Conservation (phyloP, 768 basidiomycete genomes). For the Hygrophoropsis aurantiaca region DNA sequence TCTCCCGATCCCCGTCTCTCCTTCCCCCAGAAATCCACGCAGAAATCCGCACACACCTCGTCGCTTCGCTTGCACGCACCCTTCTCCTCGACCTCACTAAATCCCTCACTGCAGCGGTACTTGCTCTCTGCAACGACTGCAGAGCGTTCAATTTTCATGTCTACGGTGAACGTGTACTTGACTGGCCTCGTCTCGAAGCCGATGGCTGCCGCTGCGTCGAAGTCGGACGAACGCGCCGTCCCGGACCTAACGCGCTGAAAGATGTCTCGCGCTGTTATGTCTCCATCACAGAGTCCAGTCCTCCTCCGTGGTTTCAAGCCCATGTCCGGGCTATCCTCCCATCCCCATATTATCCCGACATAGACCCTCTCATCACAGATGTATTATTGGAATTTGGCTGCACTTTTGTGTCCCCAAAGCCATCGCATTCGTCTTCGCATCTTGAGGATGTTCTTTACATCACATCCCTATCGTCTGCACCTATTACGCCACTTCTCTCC, state of each 20-base stretch:
- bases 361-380: constrained; percentile 44
- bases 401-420: constrained; percentile 14
- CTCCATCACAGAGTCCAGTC: constrained; percentile 27
- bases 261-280: constrained; percentile 9
- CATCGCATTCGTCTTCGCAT: constrained; percentile 22
- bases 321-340: constrained; percentile 49
- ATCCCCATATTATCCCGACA: constrained; percentile 17
- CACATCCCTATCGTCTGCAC: constrained; percentile 12
- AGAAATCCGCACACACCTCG: constrained; percentile 48
- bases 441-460: constrained; percentile 26
- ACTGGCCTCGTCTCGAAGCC: constrained; percentile 38
- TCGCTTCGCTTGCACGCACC: constrained; percentile 40
- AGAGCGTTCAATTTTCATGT: constrained; percentile 52
- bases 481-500: constrained; percentile 14
- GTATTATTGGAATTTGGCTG: constrained; percentile 47
- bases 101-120: constrained; percentile 33
- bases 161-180: constrained; percentile 50
- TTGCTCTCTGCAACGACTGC: constrained; percentile 47
- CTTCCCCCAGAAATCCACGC: constrained; percentile 56
- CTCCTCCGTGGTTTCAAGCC: constrained; percentile 28
- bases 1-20: constrained; percentile 22
- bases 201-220: constrained; percentile 48
- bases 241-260: constrained; percentile 6
- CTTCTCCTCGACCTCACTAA: constrained; percentile 42
- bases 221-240: constrained; percentile 14